Conservation (phyloP, 345 rosid species). For the Populus deltoides region DNA sequence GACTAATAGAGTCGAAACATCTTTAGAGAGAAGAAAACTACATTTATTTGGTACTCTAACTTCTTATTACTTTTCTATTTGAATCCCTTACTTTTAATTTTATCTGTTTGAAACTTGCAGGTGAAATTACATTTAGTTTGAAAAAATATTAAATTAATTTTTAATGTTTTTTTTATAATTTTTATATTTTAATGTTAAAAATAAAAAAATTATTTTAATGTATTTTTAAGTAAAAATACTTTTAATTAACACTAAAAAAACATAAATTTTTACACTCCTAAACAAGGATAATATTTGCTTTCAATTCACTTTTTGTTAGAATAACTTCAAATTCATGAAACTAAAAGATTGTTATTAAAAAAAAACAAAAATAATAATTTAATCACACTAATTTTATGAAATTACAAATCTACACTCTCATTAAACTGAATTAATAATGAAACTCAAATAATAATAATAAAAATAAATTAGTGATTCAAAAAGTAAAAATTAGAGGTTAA, state of each 20-base stretch:
- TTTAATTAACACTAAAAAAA: background rate
- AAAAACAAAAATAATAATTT: background rate
- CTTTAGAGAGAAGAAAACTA: too few relatives aligned
- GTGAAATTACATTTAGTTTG: too few relatives aligned
- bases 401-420: background rate
- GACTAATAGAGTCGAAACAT: too few relatives aligned
- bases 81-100: background rate
- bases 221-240: background rate
- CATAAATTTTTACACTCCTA: rapidly evolving
- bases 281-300: too few relatives aligned
- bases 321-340: background rate
- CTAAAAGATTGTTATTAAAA: background rate
- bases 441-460: background rate
- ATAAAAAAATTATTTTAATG: background rate
- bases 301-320: rapidly evolving
- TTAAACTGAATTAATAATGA: background rate
- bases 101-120: background rate
- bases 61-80: background rate
- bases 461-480: background rate
- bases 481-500: background rate
- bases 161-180: too few relatives aligned
- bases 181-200: background rate
- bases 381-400: background rate
- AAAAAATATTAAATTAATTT: too few relatives aligned
- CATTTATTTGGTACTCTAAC: background rate